Evolutionary conservation across 2,329 filamentous ascomycete species (phyloP), one percentile per base, ranked within the genome.

Genomic region (Chrysosporium queenslandicum): DNA sequence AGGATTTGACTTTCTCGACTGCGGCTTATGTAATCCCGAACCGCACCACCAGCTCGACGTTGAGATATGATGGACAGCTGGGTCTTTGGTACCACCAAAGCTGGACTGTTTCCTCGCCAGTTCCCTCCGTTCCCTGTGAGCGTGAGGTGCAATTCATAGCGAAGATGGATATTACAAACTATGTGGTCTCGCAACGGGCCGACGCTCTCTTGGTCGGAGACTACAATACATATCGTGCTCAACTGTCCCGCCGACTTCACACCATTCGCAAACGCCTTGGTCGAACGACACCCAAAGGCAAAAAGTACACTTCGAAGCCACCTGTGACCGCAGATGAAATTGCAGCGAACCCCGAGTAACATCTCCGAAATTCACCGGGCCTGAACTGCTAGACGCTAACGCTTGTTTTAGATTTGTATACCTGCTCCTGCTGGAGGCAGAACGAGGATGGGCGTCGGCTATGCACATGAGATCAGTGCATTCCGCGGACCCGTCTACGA

Each of bases 371-470:
- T 11, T 16, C 3, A 11, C 14, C n/a, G 3, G 12, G 7, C 8
- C 23, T 32, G 2, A 16, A 4, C n/a, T 42, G 32, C 18, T 18
- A 49, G 46, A 42, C 45, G 46, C 20, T 50, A 51, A 47, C 27
- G 45, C 54, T 46, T 55, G 63, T n/a, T 42, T 32, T 60, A 94
- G 87, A 68, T 87, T 83, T 70, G 79, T 83, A 46, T 77, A 85
- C 59, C 76, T 96, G n/a, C 76, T 91, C 29, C 77, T 98, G 53
- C 81, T 96, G 63, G 86, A 82, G 36, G 83, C 90, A 55, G 92
- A 98, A 73, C 81, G 92, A 58, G 87, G 90, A 48, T 97, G 89
- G 87, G 91, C 92, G 34, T 85, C 95, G 68, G 91, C 90, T 53
- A 94, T 97, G 89, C 82, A 86, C 65, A 88, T 96, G 78, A 96